Conservation (phyloP, 768 basidiomycete species). For the Suillus plorans region DNA sequence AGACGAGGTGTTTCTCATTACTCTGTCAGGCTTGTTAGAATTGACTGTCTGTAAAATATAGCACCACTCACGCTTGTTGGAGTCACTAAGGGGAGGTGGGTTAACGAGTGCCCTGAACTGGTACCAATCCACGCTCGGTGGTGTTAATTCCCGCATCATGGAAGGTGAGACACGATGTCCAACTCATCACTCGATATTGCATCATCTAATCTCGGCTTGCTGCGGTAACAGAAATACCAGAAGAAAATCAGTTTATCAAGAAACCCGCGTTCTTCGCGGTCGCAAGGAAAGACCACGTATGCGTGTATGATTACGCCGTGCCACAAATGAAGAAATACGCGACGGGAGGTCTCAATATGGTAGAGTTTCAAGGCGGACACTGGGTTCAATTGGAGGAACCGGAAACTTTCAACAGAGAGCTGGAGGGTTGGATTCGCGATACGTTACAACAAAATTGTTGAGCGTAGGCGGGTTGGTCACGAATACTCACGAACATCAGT, state of each 20-base stretch:
- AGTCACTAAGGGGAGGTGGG: constrained; percentile 30
- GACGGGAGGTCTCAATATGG: constrained; percentile 25
- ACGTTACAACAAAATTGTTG: constrained; percentile 12
- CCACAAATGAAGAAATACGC: constrained; percentile 27
- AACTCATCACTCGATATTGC: neutral
- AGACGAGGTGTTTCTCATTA: constrained; percentile 20
- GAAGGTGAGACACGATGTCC: constrained; percentile 23
- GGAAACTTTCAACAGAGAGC: constrained; percentile 34
- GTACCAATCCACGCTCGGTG: constrained; percentile 33
- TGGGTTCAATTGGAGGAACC: constrained; percentile 37
- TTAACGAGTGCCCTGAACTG: constrained; percentile 36
- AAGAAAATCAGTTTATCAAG: constrained; percentile 26
- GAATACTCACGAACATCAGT: neutral
- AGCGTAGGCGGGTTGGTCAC: neutral
- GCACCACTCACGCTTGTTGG: constrained; percentile 28
- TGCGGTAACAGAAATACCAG: constrained; percentile 19
- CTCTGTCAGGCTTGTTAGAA: neutral
- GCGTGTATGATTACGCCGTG: constrained; percentile 24
- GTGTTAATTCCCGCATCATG: constrained; percentile 28
- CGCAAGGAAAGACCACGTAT: constrained; percentile 35
- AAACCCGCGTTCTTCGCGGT: constrained; percentile 40
- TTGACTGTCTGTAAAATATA: constrained; percentile 15
- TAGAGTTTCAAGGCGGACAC: constrained; percentile 38
- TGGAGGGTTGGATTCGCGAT: constrained; percentile 32
- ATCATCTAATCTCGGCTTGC: neutral